These are phyloP conservation scores for Penicillium sp. DNA, from an alignment of 2,329 filamentous ascomycete species.

Conservation along the genomic window DNA sequence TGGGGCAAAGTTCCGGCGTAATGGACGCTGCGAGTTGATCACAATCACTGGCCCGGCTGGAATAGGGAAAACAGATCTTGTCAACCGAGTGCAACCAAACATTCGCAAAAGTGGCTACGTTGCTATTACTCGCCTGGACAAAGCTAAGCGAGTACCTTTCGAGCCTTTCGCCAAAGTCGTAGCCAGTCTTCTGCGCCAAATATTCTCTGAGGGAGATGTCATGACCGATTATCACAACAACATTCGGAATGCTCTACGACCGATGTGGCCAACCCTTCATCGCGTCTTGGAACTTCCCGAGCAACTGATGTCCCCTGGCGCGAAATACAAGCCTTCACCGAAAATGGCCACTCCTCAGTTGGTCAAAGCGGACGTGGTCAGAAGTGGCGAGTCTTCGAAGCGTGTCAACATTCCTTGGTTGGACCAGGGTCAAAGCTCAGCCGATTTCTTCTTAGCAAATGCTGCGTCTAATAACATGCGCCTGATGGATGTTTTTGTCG, in stretches of 20 bases:
- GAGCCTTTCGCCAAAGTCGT: constrained; percentile 61
- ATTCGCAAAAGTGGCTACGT: constrained; percentile 61
- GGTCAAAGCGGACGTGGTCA: constrained; percentile 31
- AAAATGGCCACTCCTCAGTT: constrained; percentile 28
- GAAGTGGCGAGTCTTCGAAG: constrained; percentile 31
- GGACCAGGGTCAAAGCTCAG: constrained; percentile 36
- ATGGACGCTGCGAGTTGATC: constrained; percentile 60
- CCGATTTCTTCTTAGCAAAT: constrained; percentile 41
- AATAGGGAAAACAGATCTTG: constrained; percentile 59
- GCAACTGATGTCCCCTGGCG: constrained; percentile 53
- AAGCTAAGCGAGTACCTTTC: constrained; percentile 58
- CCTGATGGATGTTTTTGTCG: constrained; percentile 82
- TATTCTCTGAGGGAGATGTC: constrained; percentile 64
- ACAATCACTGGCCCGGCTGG: constrained; percentile 57
- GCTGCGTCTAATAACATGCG: constrained; percentile 57
- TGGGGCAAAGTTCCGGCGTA: constrained; percentile 50
- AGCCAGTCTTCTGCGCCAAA: constrained; percentile 61
- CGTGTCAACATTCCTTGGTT: constrained; percentile 33
- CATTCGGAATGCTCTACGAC: constrained; percentile 54
- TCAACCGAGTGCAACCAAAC: constrained; percentile 57
- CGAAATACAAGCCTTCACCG: constrained; percentile 35
- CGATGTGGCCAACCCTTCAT: constrained; percentile 58
- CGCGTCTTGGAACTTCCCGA: constrained; percentile 63
- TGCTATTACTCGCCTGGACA: constrained; percentile 60
- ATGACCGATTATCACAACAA: constrained; percentile 60